These are phyloP conservation scores for Aristolochia fimbriata DNA, from an alignment of 164 flowering plant species.

Conservation along the genomic window DNA sequence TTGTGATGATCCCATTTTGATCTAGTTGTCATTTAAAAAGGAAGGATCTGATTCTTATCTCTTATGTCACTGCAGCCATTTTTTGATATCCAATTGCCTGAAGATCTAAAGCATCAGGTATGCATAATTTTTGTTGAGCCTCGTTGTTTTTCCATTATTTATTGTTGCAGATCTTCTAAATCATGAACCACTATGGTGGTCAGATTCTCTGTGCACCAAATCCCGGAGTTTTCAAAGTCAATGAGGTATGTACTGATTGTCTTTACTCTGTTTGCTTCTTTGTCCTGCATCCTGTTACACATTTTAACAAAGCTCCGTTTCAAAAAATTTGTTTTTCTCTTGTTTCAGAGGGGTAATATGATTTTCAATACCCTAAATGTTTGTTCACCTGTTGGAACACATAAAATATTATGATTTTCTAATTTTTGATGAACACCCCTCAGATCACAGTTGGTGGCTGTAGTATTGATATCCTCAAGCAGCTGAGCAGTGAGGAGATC, in stretches of 20 bases:
- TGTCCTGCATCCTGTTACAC: neutral
- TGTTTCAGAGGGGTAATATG: neutral
- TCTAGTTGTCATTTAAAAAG: neutral
- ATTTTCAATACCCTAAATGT: neutral
- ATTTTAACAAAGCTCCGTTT: neutral
- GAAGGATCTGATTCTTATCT: neutral
- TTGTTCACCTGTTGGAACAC: too few relatives aligned
- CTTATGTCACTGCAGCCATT: neutral
- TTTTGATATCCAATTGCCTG: slow-evolving; percentile 12
- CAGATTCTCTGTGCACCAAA: slow-evolving; percentile 73
- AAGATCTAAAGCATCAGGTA: slow-evolving; percentile 61
- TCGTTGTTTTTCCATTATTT: neutral
- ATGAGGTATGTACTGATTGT: slow-evolving; percentile 44
- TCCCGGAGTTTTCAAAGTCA: slow-evolving; percentile 69
- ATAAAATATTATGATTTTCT: too few relatives aligned
- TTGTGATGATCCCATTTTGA: too few relatives aligned
- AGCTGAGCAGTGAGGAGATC: slow-evolving; percentile 83
- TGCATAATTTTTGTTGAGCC: neutral
- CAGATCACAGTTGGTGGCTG: slow-evolving; percentile 84
- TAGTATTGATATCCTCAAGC: slow-evolving; percentile 74
- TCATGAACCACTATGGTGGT: neutral
- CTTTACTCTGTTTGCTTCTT: neutral
- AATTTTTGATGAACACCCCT: too few relatives aligned
- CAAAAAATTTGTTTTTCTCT: neutral
- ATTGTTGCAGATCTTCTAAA: neutral